phyloP scores from a whole-genome alignment of 1,284 basidiomycete genomes.

The Spongispora temasekensis region DNA sequence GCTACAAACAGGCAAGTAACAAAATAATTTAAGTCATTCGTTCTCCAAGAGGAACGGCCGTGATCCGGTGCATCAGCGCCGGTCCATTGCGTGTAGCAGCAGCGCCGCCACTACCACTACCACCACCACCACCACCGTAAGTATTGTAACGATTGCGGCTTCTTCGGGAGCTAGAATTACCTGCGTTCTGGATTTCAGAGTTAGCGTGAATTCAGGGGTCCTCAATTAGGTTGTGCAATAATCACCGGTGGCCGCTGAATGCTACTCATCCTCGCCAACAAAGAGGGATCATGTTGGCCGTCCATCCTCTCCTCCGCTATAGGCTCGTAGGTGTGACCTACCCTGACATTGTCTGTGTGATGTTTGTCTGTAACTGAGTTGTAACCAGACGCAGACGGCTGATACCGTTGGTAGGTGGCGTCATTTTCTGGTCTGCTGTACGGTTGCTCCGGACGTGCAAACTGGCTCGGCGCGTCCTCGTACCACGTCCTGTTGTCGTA shows the following conservation, averaged over 20 bases:
- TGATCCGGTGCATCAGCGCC: conserved; percentile 23
- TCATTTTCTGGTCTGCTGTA: conserved; percentile 17
- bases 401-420: conserved; percentile 14
- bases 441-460: conserved; percentile 11
- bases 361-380: conserved; percentile 5
- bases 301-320: conserved; percentile 15
- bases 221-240: neutral
- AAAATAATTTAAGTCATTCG: conserved; percentile 18
- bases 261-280: conserved; percentile 29
- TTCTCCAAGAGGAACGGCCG: conserved; percentile 14
- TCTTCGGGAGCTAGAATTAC: conserved; percentile 11
- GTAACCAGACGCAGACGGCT: conserved; percentile 3
- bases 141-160: too few relatives aligned
- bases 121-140: conserved; percentile 29
- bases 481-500: conserved; percentile 12
- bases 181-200: too few relatives aligned
- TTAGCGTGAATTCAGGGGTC: conserved; percentile 1
- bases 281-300: conserved; percentile 16
- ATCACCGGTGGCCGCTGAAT: conserved; percentile 24
- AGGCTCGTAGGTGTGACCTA: conserved; percentile 16
- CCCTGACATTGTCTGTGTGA: conserved; percentile 6
- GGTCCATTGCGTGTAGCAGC: conserved; percentile 17
- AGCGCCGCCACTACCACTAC: conserved; percentile 26
- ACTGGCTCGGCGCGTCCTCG: neutral
- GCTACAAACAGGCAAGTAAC: neutral